These are phyloP conservation scores for Linaria vulgaris DNA, from an alignment of 257 asterid genomes.

Conservation along the genomic window DNA sequence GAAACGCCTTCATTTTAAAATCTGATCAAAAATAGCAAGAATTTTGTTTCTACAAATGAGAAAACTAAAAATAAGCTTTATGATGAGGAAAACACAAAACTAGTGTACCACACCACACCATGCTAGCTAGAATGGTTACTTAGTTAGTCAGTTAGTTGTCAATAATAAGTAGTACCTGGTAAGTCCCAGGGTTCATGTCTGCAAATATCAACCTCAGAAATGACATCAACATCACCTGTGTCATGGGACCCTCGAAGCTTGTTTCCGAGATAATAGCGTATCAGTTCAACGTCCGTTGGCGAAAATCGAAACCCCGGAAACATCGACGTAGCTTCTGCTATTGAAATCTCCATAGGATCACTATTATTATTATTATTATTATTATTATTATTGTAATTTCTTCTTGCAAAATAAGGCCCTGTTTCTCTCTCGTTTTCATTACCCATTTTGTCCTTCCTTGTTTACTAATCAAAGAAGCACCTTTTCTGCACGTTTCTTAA, in stretches of 20 bases:
- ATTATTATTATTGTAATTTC: background rate
- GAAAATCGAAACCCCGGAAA: slow-evolving; percentile 87
- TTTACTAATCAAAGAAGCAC: background rate
- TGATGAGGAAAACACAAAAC: no score
- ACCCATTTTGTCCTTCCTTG: slow-evolving; percentile 6
- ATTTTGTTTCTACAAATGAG: no score
- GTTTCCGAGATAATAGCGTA: slow-evolving; percentile 63
- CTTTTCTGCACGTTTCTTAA: background rate
- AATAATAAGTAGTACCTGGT: slow-evolving; percentile 49
- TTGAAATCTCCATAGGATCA: slow-evolving; percentile 57
- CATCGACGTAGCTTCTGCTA: slow-evolving; percentile 60
- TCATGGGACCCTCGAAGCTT: slow-evolving; percentile 52
- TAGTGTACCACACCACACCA: no score
- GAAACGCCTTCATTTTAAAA: no score
- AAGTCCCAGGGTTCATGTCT: slow-evolving; percentile 89
- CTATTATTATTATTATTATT: no score
- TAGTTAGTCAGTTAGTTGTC: no score
- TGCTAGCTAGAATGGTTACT: no score
- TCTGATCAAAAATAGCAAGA: no score
- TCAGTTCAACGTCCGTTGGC: slow-evolving; percentile 82
- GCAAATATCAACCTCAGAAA: slow-evolving; percentile 80
- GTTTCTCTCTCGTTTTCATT: background rate
- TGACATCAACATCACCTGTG: slow-evolving; percentile 48
- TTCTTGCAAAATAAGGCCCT: background rate
- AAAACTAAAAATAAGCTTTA: no score